Percentiles rank a stretch among this genome's conserved stretches.
Evolutionary conservation across 2,329 filamentous ascomycete species (phyloP).

Genomic region (Stachybotrys chlorohalonatus): DNA sequence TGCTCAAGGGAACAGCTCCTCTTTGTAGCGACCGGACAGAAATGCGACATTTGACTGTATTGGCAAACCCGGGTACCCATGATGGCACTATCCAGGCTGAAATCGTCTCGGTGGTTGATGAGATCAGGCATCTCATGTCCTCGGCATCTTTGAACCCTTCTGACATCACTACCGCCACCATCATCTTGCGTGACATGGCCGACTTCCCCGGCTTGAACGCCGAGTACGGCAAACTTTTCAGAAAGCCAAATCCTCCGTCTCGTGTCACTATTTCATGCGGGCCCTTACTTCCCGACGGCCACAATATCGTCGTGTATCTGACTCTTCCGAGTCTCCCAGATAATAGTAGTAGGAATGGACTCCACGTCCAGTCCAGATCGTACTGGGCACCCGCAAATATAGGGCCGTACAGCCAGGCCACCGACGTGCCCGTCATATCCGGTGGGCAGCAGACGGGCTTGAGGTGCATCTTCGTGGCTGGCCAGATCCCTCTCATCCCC

Average conservation of each 20-base stretch:
- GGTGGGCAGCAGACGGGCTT: constrained; percentile 10
- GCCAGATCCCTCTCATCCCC: constrained; percentile 84
- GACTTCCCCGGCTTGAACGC: constrained; percentile 70
- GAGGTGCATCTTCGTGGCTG: constrained; percentile 59
- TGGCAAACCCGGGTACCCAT: constrained; percentile 13
- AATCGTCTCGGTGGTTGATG: constrained; percentile 35
- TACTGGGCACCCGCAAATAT: constrained; percentile 99
- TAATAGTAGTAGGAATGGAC: constrained; percentile 39
- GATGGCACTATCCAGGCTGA: constrained; percentile 33
- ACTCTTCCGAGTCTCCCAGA: constrained; percentile 24
- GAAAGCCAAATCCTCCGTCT: constrained; percentile 71
- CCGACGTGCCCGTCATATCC: constrained; percentile 36
- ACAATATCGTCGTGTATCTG: constrained; percentile 52
- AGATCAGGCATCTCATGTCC: constrained; percentile 32
- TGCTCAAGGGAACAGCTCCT: constrained; percentile 15
- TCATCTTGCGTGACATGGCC: constrained; percentile 71
- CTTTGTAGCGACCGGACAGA: not conserved
- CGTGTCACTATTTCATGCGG: constrained; percentile 78
- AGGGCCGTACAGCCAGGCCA: constrained; percentile 89
- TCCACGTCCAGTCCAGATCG: constrained; percentile 87
- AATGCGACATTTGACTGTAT: constrained; percentile 23
- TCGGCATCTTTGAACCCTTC: constrained; percentile 16
- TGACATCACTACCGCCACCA: constrained; percentile 45
- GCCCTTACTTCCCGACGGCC: constrained; percentile 47
- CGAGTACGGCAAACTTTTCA: constrained; percentile 68